Evolutionary conservation across 768 basidiomycete species (phyloP).

Genomic region (Exidia glandulosa): DNA sequence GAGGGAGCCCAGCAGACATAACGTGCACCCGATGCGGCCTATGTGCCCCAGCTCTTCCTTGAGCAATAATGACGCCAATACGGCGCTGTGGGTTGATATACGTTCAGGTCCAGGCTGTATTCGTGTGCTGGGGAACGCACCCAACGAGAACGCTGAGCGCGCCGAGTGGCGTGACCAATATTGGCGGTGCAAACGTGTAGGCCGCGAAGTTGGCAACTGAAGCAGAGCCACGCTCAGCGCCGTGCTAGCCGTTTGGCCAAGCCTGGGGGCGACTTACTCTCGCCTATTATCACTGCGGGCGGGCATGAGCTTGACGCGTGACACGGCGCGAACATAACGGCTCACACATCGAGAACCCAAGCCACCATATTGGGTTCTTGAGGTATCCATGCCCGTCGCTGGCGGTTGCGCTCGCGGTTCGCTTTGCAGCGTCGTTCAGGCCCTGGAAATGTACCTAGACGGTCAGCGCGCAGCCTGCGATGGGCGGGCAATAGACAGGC

Average conservation of each 20-base stretch:
- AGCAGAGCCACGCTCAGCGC: background rate
- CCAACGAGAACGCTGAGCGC: constrained; percentile 94
- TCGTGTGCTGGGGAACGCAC: constrained; percentile 32
- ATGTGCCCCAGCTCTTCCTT: constrained; percentile 91
- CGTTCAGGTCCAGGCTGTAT: background rate
- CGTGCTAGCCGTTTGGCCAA: background rate
- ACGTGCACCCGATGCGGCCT: constrained; percentile 74
- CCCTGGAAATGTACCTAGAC: too few species aligned
- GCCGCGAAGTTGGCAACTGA: constrained; percentile 69
- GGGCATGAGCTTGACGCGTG: background rate
- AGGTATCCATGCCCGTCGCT: constrained; percentile 83
- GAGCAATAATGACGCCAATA: constrained; percentile 87
- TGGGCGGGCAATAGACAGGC: constrained; percentile 28
- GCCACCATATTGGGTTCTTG: constrained; percentile 94
- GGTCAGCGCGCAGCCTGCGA: too few species aligned
- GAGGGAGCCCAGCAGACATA: constrained; percentile 78
- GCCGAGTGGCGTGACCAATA: constrained; percentile 96
- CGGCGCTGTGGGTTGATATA: constrained; percentile 47
- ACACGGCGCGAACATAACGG: background rate
- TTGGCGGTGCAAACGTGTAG: constrained; percentile 95
- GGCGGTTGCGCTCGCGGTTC: constrained; percentile 39
- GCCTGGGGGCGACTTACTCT: constrained; percentile 61
- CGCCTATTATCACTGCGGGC: constrained; percentile 77
- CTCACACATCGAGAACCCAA: constrained; percentile 78
- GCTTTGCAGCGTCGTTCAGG: constrained; percentile 70